These are phyloP conservation scores for Trifolium fragiferum DNA, from an alignment of 306 rosid species.

Conservation along the genomic window DNA sequence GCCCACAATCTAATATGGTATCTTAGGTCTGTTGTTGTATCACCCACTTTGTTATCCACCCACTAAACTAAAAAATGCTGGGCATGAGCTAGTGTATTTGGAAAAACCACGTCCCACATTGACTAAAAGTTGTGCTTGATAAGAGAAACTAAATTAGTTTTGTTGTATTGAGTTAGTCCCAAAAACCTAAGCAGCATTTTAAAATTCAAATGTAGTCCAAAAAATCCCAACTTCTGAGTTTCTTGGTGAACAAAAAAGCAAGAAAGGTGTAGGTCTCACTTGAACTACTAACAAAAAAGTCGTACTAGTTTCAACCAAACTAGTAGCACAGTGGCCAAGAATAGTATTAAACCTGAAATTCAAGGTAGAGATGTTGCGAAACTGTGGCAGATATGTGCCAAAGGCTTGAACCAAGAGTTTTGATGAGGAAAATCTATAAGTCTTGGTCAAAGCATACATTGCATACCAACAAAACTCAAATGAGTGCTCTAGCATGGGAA, in stretches of 20 bases:
- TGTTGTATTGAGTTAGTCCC: background rate
- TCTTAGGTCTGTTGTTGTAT: background rate
- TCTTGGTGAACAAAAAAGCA: background rate
- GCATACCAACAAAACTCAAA: too few relatives aligned
- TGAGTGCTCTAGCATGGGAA: too few relatives aligned
- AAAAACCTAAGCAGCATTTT: background rate
- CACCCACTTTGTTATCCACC: background rate
- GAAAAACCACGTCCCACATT: background rate
- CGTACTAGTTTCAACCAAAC: background rate
- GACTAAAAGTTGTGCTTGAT: background rate
- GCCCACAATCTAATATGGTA: background rate
- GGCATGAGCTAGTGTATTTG: background rate
- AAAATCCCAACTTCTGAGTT: background rate
- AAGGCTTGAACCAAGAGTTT: background rate
- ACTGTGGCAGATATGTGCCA: background rate
- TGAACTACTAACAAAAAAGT: background rate
- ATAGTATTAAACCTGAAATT: background rate
- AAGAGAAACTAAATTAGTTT: background rate
- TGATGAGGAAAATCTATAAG: background rate
- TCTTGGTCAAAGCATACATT: too few relatives aligned
- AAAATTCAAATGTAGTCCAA: background rate
- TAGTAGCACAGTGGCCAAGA: background rate
- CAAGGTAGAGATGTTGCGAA: conserved; percentile 4
- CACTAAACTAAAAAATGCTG: background rate
- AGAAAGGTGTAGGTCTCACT: background rate